phyloP scores from a whole-genome alignment of 768 basidiomycete genomes.

The Lentinula detonsa region DNA sequence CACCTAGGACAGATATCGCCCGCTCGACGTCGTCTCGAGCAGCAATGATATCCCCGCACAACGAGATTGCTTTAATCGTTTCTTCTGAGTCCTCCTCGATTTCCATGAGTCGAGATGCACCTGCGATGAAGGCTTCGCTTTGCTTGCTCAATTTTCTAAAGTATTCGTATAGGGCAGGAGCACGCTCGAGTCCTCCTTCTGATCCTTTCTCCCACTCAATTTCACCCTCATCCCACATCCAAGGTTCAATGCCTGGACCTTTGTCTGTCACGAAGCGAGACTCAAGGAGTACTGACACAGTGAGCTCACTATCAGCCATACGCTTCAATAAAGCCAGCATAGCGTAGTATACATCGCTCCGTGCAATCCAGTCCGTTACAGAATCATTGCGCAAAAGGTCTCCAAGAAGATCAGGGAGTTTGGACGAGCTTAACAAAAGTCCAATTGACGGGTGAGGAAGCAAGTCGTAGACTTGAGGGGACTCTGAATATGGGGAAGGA shows the following conservation, averaged over 20 bases:
- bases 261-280: slow-evolving; percentile 29
- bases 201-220: slow-evolving; percentile 32
- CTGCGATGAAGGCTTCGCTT: slow-evolving; percentile 41
- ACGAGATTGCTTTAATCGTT: slow-evolving; percentile 33
- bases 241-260: slow-evolving; percentile 36
- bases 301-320: slow-evolving; percentile 48
- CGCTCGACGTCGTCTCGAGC: slow-evolving; percentile 43
- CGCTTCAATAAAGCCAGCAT: slow-evolving; percentile 41
- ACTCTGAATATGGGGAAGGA: slow-evolving; percentile 38
- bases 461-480: slow-evolving; percentile 39
- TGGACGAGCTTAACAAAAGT: slow-evolving; percentile 35
- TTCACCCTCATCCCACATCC: slow-evolving; percentile 41
- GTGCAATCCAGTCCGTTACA: slow-evolving; percentile 44
- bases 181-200: slow-evolving; percentile 23
- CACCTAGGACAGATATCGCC: slow-evolving; percentile 34
- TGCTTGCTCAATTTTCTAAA: slow-evolving; percentile 50
- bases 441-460: slow-evolving; percentile 42
- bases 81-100: slow-evolving; percentile 26
- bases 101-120: slow-evolving; percentile 35
- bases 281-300: slow-evolving; percentile 36
- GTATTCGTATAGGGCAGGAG: slow-evolving; percentile 38
- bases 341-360: slow-evolving; percentile 40
- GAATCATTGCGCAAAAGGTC: slow-evolving; percentile 50
- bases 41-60: slow-evolving; percentile 48
- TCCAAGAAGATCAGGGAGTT: slow-evolving; percentile 38